These are phyloP conservation scores for Erucastrum elatum DNA, from an alignment of 345 rosid genomes.

Conservation along the genomic window DNA sequence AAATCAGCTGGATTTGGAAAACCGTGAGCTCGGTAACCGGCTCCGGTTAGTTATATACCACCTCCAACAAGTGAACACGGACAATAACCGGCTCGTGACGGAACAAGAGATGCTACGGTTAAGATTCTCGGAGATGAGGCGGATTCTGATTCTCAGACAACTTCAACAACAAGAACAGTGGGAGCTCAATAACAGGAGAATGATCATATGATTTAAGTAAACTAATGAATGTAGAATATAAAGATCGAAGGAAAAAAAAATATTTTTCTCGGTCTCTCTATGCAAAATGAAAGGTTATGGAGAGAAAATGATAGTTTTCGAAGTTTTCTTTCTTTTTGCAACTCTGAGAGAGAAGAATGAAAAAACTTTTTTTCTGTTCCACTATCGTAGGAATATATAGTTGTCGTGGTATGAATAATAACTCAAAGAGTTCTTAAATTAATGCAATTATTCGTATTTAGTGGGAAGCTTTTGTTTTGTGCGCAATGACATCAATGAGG, in stretches of 20 bases:
- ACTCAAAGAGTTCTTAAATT: constrained; percentile 11
- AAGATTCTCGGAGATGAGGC: constrained; percentile 53
- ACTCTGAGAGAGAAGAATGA: constrained; percentile 2
- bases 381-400: background rate
- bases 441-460: background rate
- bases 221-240: background rate
- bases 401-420: constrained; percentile 22
- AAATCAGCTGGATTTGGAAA: constrained; percentile 64
- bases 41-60: constrained; percentile 48
- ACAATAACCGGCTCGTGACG: constrained; percentile 59
- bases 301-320: constrained; percentile 32
- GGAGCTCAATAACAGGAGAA: constrained; percentile 47
- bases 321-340: constrained; percentile 15
- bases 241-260: constrained; percentile 2
- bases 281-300: constrained; percentile 24
- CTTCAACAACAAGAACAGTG: constrained; percentile 50
- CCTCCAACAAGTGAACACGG: constrained; percentile 41
- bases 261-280: constrained; percentile 9
- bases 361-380: background rate
- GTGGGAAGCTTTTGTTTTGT: constrained; percentile 24
- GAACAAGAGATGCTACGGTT: constrained; percentile 59
- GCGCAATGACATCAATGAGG: constrained; percentile 16
- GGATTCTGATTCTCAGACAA: constrained; percentile 54
- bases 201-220: constrained; percentile 26
- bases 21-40: constrained; percentile 64